Conservation (phyloP, 108 stramenopile species). For the Licmophora abbreviata region DNA sequence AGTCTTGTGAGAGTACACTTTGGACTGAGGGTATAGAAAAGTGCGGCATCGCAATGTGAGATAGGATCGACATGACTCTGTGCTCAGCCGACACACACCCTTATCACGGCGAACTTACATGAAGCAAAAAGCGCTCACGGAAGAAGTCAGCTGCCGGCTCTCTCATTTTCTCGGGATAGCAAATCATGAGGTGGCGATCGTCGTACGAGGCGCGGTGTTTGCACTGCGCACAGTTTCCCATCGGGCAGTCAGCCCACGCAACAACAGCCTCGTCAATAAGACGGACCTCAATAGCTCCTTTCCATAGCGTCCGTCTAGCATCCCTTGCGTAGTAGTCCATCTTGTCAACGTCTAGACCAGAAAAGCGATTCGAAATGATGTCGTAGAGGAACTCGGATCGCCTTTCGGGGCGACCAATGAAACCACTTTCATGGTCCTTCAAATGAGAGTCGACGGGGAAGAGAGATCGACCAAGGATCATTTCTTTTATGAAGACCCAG, state of each 20-base stretch:
- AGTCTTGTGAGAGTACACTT: constrained; percentile 83
- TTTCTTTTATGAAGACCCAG: constrained; percentile 83
- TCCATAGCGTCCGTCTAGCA: constrained; percentile 25
- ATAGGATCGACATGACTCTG: too few species aligned
- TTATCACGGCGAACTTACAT: too few species aligned
- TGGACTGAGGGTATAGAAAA: too few species aligned
- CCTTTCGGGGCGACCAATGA: constrained; percentile 41
- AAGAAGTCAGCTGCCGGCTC: constrained; percentile 63
- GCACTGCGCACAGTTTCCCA: constrained; percentile 36
- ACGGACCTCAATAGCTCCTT: constrained; percentile 32
- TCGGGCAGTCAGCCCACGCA: constrained; percentile 48
- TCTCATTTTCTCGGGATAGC: constrained; percentile 80
- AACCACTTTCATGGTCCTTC: constrained; percentile 12
- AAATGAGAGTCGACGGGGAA: constrained; percentile 7
- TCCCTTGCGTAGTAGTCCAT: constrained; percentile 92
- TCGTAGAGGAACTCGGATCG: constrained; percentile 85
- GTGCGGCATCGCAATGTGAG: too few species aligned
- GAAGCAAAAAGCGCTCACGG: constrained; percentile 53
- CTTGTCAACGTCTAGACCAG: constrained; percentile 91
- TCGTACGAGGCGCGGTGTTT: constrained; percentile 5
- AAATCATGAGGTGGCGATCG: constrained; percentile 66
- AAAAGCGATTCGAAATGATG: constrained; percentile 83
- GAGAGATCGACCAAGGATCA: constrained; percentile 43
- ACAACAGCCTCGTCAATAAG: constrained; percentile 67
- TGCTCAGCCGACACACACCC: too few species aligned